Conservation (phyloP, 106 monocot species). For the Dendrobium chrysotoxum region DNA sequence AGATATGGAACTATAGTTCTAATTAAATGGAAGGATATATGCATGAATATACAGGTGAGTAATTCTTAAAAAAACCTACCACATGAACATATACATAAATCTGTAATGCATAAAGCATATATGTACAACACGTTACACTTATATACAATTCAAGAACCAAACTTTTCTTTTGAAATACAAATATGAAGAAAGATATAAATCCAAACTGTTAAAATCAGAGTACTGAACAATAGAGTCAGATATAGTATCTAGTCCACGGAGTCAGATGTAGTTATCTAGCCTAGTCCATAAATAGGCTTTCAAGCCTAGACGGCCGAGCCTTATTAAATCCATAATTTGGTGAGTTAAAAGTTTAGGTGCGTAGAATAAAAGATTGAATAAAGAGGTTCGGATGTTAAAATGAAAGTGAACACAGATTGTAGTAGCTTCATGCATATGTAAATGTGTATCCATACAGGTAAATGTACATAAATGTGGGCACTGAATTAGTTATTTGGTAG, state of each 20-base stretch:
- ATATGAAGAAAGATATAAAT: not conserved
- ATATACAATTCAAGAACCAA: not conserved
- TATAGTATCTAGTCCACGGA: too few relatives aligned
- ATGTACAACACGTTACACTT: too few relatives aligned
- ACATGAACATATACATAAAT: too few relatives aligned
- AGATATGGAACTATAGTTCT: too few relatives aligned
- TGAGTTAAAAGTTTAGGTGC: not conserved
- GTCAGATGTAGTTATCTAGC: too few relatives aligned
- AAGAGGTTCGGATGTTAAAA: not conserved
- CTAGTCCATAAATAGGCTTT: not conserved
- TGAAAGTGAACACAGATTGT: not conserved
- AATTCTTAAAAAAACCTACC: too few relatives aligned
- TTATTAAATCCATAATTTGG: not conserved
- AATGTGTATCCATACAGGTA: not conserved
- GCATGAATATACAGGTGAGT: too few relatives aligned
- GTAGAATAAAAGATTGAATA: not conserved
- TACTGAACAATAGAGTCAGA: not conserved
- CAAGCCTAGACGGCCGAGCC: not conserved
- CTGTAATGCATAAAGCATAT: not conserved
- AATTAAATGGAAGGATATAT: too few relatives aligned
- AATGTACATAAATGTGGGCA: not conserved
- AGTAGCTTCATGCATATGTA: not conserved
- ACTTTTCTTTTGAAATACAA: not conserved
- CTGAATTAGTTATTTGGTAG: not conserved
- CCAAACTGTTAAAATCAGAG: not conserved